Evolutionary conservation across 2,329 filamentous ascomycete species (phyloP).

Genomic region (Leptographium wingfieldii): DNA sequence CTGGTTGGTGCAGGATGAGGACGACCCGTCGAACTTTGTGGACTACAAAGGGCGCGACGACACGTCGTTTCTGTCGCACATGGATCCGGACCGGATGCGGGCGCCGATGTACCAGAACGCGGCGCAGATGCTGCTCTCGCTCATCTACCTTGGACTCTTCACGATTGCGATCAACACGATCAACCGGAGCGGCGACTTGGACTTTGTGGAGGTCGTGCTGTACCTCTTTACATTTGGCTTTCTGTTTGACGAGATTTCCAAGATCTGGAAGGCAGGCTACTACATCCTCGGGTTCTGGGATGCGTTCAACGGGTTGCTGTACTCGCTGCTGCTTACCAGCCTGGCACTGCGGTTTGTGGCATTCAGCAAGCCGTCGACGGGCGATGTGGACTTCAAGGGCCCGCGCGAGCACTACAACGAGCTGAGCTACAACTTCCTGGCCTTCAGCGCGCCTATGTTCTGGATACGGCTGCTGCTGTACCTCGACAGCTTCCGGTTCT

Average conservation of each 20-base stretch:
- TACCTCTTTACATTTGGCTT: conserved; percentile 90
- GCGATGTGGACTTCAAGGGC: conserved; percentile 23
- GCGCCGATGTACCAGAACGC: conserved; percentile 87
- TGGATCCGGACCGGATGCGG: conserved; percentile 90
- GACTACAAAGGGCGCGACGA: conserved; percentile 76
- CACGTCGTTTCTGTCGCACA: conserved; percentile 63
- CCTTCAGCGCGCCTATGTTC: conserved; percentile 91
- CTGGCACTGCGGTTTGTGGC: conserved; percentile 71
- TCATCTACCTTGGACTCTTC: conserved; percentile 75
- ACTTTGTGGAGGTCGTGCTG: conserved; percentile 68
- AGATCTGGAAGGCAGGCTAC: conserved; percentile 88
- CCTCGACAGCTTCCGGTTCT: conserved; percentile 87
- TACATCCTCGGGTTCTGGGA: conserved; percentile 96
- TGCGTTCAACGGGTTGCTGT: conserved; percentile 78
- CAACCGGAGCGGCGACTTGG: conserved; percentile 72
- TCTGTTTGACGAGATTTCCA: conserved; percentile 73
- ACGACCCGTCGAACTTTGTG: conserved; percentile 79
- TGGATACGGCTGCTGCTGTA: conserved; percentile 90
- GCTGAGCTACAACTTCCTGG: conserved; percentile 86
- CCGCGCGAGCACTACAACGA: conserved; percentile 55
- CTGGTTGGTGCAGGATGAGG: conserved; percentile 92
- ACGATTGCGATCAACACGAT: conserved; percentile 90
- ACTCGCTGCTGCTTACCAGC: conserved; percentile 64
- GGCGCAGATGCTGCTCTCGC: conserved; percentile 71
- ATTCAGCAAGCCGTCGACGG: conserved; percentile 38